Evolutionary conservation across 2,329 filamentous ascomycete species (phyloP).

Genomic region (Colletotrichum sp.): DNA sequence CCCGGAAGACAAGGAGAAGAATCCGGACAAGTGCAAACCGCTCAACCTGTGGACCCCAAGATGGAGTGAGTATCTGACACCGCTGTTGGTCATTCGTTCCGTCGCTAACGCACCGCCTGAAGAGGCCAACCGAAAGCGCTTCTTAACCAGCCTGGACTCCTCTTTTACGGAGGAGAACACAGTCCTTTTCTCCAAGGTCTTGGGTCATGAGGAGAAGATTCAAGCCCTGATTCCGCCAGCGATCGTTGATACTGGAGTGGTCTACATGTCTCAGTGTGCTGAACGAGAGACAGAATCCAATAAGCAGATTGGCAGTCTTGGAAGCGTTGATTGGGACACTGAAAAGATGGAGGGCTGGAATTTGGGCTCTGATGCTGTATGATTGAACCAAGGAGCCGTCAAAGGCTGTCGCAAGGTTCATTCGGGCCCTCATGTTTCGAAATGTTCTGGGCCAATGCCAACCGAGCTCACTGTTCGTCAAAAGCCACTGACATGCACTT

Average conservation of each 20-base stretch:
- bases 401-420: no score
- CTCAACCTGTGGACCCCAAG: no score
- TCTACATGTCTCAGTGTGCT: background rate
- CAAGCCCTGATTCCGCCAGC: background rate
- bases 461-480: no score
- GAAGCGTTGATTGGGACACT: background rate
- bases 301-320: background rate
- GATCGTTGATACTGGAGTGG: background rate
- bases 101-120: no score
- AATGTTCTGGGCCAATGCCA: no score
- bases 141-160: background rate
- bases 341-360: background rate
- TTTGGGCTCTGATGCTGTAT: background rate
- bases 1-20: no score
- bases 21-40: no score
- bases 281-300: background rate
- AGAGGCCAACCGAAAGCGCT: no score
- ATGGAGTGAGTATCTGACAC: no score
- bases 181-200: background rate
- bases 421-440: no score
- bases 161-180: background rate
- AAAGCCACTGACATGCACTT: no score
- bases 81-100: rapidly evolving
- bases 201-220: background rate
- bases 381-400: no score